phyloP scores from a whole-genome alignment of 805 yeast species.

The Debaryomyces castellii region DNA sequence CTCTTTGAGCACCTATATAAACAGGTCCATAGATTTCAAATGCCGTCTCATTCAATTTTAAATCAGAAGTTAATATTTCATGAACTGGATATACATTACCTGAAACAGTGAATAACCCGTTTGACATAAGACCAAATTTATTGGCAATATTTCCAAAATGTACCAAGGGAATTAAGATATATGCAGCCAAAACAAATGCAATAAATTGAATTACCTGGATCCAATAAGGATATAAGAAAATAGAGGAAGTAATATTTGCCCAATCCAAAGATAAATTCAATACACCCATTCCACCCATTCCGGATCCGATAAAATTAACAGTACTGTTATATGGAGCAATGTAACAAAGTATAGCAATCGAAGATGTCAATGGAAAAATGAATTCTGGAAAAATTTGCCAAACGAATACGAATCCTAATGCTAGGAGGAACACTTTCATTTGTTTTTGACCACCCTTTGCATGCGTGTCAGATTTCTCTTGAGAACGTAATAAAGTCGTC shows the following conservation, averaged over 20 bases:
- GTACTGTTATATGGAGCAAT: constrained; percentile 39
- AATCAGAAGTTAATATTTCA: constrained; percentile 35
- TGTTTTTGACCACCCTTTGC: constrained; percentile 15
- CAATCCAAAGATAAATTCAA: constrained; percentile 46
- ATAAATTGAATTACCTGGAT: constrained; percentile 44
- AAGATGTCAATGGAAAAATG: constrained; percentile 45
- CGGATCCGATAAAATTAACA: constrained; percentile 44
- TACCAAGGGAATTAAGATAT: constrained; percentile 45
- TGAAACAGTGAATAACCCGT: constrained; percentile 29
- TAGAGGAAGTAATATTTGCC: constrained; percentile 48
- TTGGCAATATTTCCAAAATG: constrained; percentile 36
- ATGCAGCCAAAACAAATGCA: constrained; percentile 44
- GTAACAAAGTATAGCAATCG: constrained; percentile 46
- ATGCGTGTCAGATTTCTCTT: constrained; percentile 13
- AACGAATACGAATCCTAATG: constrained; percentile 27
- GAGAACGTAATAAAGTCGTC: constrained; percentile 38
- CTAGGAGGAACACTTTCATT: constrained; percentile 36
- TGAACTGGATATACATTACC: constrained; percentile 41
- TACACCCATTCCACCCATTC: constrained; percentile 48
- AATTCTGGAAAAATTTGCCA: constrained; percentile 50
- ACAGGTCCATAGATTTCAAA: constrained; percentile 41
- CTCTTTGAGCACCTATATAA: constrained; percentile 44
- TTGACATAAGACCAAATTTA: constrained; percentile 45
- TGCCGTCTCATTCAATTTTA: constrained; percentile 41
- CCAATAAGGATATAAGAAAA: constrained; percentile 50